These are phyloP conservation scores for Planoprotostelium fungivorum DNA, from an alignment of 78 protist genomes.

Conservation along the genomic window DNA sequence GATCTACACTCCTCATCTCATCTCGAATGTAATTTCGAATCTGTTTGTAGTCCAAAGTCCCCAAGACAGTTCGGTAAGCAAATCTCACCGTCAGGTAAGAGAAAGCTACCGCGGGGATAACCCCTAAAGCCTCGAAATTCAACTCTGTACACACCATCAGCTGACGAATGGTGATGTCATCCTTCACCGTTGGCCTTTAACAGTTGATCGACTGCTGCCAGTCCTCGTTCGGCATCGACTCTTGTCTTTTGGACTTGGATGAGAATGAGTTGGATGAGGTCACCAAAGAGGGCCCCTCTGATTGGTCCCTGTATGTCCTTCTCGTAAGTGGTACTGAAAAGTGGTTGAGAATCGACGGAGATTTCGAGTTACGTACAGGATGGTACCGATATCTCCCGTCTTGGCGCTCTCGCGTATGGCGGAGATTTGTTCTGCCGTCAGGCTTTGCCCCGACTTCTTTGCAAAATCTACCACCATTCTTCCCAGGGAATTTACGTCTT, in stretches of 20 bases:
- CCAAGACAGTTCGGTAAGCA: neutral
- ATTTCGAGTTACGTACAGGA: neutral
- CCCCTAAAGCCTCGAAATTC: neutral
- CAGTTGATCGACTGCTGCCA: neutral
- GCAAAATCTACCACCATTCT: neutral
- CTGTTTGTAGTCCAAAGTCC: neutral
- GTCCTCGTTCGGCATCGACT: neutral
- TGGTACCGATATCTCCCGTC: neutral
- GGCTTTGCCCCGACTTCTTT: neutral
- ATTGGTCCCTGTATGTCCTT: neutral
- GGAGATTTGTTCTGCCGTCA: too few relatives aligned
- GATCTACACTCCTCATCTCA: neutral
- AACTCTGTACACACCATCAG: neutral
- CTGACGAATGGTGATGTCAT: too few relatives aligned
- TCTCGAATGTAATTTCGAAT: neutral
- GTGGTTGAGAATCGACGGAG: neutral
- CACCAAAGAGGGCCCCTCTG: neutral
- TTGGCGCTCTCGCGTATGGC: too few relatives aligned
- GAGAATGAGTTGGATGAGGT: neutral
- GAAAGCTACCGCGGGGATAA: neutral
- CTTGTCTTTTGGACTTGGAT: neutral
- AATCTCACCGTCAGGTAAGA: neutral
- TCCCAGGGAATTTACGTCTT: neutral
- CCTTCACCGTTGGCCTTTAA: neutral
- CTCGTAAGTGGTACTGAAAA: neutral